Evolutionary conservation across 768 basidiomycete species (phyloP).

Genomic region (Kwoniella dejecticola): DNA sequence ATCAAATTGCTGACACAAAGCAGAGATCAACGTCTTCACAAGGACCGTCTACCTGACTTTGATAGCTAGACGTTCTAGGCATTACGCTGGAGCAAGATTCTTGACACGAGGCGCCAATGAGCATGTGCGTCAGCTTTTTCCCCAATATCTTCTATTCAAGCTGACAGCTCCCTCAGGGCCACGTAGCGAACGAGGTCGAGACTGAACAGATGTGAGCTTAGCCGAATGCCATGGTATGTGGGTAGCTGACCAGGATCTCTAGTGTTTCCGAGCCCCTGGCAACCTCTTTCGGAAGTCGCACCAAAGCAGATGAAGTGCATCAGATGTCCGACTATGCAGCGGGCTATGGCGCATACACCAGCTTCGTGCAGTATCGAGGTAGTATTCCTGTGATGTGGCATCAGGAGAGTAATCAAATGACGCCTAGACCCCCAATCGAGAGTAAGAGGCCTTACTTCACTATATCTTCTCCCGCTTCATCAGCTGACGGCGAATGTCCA

Average conservation of each 20-base stretch:
- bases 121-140: constrained; percentile 61
- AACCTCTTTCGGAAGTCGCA: constrained; percentile 41
- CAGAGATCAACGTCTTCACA: constrained; percentile 87
- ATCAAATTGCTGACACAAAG: not conserved
- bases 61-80: constrained; percentile 90
- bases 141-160: too few species aligned
- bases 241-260: not conserved
- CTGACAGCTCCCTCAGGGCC: too few species aligned
- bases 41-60: constrained; percentile 88
- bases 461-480: constrained; percentile 8
- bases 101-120: constrained; percentile 92
- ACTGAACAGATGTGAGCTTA: constrained; percentile 78
- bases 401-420: constrained; percentile 86
- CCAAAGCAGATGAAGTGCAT: constrained; percentile 5
- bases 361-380: constrained; percentile 93
- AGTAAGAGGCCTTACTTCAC: constrained; percentile 62
- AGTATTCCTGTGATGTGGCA: constrained; percentile 97
- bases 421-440: constrained; percentile 92
- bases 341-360: constrained; percentile 77
- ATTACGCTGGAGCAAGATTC: constrained; percentile 94
- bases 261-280: constrained; percentile 54
- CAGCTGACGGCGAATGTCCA: not conserved
- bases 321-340: constrained; percentile 18
- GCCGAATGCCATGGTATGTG: not conserved
- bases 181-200: constrained; percentile 98